Evolutionary conservation across 768 basidiomycete genomes (phyloP).

Genomic region (Amylocystis lapponica): DNA sequence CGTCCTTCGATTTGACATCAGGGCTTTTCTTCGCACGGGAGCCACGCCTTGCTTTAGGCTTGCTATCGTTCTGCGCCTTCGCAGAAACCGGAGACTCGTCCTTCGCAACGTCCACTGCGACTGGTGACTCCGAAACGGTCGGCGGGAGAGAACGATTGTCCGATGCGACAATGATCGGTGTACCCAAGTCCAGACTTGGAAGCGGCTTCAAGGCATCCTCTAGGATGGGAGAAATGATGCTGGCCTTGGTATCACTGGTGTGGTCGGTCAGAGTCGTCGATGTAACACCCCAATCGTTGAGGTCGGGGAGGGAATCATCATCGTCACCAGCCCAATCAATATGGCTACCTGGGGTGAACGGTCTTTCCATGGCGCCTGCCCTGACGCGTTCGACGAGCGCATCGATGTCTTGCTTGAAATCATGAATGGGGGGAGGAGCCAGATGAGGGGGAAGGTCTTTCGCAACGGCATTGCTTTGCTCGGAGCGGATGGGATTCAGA

Average conservation of each 20-base stretch:
- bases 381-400: conserved; percentile 74
- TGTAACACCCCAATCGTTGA: conserved; percentile 80
- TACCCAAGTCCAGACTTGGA: conserved; percentile 36
- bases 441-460: conserved; percentile 63
- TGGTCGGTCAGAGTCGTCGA: conserved; percentile 24
- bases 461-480: conserved; percentile 25
- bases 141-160: not conserved
- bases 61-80: not conserved
- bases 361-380: conserved; percentile 66
- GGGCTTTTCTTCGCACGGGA: conserved; percentile 1
- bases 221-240: conserved; percentile 59
- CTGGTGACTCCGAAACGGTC: too few species aligned
- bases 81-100: not conserved
- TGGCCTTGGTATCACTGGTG: not conserved
- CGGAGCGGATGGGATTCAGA: conserved; percentile 6
- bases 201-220: conserved; percentile 58
- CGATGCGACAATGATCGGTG: conserved; percentile 1
- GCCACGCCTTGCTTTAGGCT: not conserved
- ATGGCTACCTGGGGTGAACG: conserved; percentile 69
- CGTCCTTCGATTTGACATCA: not conserved
- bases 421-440: conserved; percentile 29
- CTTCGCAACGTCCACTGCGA: not conserved
- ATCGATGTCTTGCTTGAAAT: conserved; percentile 61
- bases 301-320: conserved; percentile 71
- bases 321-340: conserved; percentile 91